Evolutionary conservation across 768 basidiomycete genomes (phyloP), one percentile per base, ranked within the genome.

Genomic region (Floccularia luteovirens): DNA sequence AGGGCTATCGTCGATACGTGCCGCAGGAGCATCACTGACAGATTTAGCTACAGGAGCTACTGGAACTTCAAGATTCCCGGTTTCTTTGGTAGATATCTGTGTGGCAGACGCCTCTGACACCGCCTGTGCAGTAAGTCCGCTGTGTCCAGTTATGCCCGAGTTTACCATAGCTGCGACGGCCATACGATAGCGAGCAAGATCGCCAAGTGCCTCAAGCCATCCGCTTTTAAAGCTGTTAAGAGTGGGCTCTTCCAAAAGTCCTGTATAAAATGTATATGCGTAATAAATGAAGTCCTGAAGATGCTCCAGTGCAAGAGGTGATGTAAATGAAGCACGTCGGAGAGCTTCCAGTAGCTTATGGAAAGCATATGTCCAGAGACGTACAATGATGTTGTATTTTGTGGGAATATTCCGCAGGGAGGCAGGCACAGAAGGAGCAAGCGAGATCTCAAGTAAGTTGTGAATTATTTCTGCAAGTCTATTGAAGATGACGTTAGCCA

Each of bases 131-230:
- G 80, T 83, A 28, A 87, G 68, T 0, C 69, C 66, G 3, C 59
- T 55, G 14, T 58, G 52, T 3, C 60, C 55, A 13, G 66, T 62
- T 3, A 70, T 54, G 24, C 63, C 69, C 20, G 72, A 70, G 20
- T 74, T 70, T 21, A 87, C 71, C 72, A 91, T 79, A 23, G 80
- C 82, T n/a, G 90, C 87, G n/a, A 97, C 88, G 1, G 85, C 83
- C 88, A 96, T 94, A 37, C 87, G 77, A 58, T 97, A 98, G 24
- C 93, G 73, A 0, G 96, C 91, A 22, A 99, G 73, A 60, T 99
- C 96, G 17, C 96, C 96, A 12, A 99, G 79, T 3, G 93, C 90
- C 58, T 99, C 96, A 38, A 98, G 76, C 96, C 96, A 99, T 13
- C 82, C 81, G 2, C 75, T 66, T 43, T 82, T 79, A 67, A 90